Base-by-base conservation (phyloP, 345 rosid species). In the Hevea brasiliensis region DNA sequence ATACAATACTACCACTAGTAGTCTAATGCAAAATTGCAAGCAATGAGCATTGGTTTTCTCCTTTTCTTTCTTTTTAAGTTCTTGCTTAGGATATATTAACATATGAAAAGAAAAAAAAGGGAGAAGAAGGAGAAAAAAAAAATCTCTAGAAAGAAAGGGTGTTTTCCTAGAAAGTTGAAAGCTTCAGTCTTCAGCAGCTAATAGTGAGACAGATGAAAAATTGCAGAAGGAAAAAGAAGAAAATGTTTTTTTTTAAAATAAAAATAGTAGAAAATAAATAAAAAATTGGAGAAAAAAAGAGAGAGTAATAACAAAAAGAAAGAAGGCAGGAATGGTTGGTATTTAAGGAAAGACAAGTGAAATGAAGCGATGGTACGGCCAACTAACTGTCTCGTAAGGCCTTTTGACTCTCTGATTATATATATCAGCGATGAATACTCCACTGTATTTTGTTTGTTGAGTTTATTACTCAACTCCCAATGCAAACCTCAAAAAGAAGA, bases 351-450 rank as follows among this genome's bases (percentile, higher is more conserved):
- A 17, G 20, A 45, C 4, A 17, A 48, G 10, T 15, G 40, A 37
- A 37, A 14, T 11, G 1, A 55, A 20, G n/a, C n/a, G n/a, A n/a
- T 21, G 40, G 77, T 27, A 59, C 72, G 10, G 76, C 85, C 88
- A 79, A 72, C 89, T 68, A 81, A 82, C 86, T 57, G 68, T 82
- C 84, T 77, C 63, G 10, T 45, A 45, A 50, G 35, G 50, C 35
- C 61, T 10, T n/a, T n/a, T n/a, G n/a, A n/a, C n/a, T n/a, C n/a
- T n/a, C n/a, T n/a, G n/a, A n/a, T n/a, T n/a, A n/a, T n/a, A n/a
- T n/a, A n/a, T n/a, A n/a, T n/a, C n/a, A n/a, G n/a, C n/a, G n/a
- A n/a, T n/a, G n/a, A n/a, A n/a, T n/a, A n/a, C n/a, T n/a, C n/a
- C n/a, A n/a, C n/a, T n/a, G n/a, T n/a, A n/a, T n/a, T n/a, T n/a